A percentile compares a stretch with the other conserved stretches of the same genome.
phyloP scores from a whole-genome alignment of 352 stramenopile species.

The Phytopythium delawarense region DNA sequence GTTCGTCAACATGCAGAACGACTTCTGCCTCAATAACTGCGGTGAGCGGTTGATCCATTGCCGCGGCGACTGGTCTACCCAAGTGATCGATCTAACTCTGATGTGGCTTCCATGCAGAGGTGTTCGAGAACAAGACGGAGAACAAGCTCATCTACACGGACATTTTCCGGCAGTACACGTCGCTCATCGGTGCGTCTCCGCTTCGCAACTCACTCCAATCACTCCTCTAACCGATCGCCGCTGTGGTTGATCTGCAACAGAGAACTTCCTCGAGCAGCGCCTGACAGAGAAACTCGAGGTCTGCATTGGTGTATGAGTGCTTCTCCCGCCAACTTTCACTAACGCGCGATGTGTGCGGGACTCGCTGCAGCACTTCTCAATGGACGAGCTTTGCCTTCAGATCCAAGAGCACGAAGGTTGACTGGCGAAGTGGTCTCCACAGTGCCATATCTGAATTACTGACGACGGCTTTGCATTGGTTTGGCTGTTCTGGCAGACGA shows the following conservation, averaged over 20 bases:
- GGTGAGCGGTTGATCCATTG: slow-evolving; percentile 23
- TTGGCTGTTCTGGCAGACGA: slow-evolving; percentile 32
- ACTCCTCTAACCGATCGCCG: slow-evolving; percentile 5
- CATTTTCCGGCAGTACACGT: slow-evolving; percentile 75
- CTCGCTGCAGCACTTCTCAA: slow-evolving; percentile 61
- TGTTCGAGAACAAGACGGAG: slow-evolving; percentile 79
- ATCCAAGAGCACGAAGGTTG: slow-evolving; percentile 81
- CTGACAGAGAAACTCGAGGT: slow-evolving; percentile 66
- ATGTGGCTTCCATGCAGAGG: slow-evolving; percentile 29
- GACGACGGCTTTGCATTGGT: not conserved
- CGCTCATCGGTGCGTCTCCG: slow-evolving; percentile 55
- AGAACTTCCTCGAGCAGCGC: slow-evolving; percentile 65
- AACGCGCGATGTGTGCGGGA: not conserved
- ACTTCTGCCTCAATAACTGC: slow-evolving; percentile 78
- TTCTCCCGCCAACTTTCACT: not conserved
- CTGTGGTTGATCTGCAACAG: slow-evolving; percentile 15
- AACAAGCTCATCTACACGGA: slow-evolving; percentile 85
- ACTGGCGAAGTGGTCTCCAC: not conserved
- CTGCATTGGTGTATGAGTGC: not conserved
- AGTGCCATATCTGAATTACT: not conserved
- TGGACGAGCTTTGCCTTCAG: slow-evolving; percentile 73
- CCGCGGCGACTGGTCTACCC: not conserved
- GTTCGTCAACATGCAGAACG: slow-evolving; percentile 73
- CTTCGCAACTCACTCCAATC: not conserved
- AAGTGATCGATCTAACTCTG: slow-evolving; percentile 4